These are phyloP conservation scores for Apostasia shenzhenica DNA, from an alignment of 106 monocot species.

Conservation along the genomic window DNA sequence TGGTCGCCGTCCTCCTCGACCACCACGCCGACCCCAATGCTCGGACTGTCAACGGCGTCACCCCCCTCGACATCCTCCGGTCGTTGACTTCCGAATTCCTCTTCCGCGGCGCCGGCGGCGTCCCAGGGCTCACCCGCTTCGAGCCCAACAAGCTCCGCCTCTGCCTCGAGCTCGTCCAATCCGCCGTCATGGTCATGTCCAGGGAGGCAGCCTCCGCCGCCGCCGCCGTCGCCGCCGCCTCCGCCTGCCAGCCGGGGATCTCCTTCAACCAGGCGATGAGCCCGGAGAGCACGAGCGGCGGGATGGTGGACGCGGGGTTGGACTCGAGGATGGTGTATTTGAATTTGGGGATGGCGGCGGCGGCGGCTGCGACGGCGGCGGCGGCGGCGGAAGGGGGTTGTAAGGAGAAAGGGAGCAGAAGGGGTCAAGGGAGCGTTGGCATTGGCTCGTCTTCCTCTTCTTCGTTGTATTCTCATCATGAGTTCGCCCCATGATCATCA, in stretches of 20 bases:
- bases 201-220: constrained; percentile 44
- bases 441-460: not conserved
- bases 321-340: constrained; percentile 96
- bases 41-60: constrained; percentile 71
- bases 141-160: constrained; percentile 93
- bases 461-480: not conserved
- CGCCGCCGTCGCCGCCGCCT: constrained; percentile 6
- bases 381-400: not conserved
- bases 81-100: constrained; percentile 87
- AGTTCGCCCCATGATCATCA: not conserved
- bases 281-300: constrained; percentile 9
- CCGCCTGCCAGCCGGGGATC: constrained; percentile 5
- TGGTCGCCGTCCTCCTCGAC: constrained; percentile 93
- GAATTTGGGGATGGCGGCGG: constrained; percentile 65
- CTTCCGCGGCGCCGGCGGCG: constrained; percentile 61
- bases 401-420: constrained; percentile 33
- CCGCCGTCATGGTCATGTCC: constrained; percentile 64
- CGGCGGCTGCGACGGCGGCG: constrained; percentile 3
- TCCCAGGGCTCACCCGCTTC: constrained; percentile 41
- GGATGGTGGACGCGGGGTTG: constrained; percentile 44
- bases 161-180: constrained; percentile 89
- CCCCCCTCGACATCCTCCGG: constrained; percentile 80
- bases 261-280: constrained; percentile 17
- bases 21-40: constrained; percentile 92
- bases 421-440: not conserved